Conservation (phyloP, 1,284 basidiomycete species). For the Cryptococcus sp. region DNA sequence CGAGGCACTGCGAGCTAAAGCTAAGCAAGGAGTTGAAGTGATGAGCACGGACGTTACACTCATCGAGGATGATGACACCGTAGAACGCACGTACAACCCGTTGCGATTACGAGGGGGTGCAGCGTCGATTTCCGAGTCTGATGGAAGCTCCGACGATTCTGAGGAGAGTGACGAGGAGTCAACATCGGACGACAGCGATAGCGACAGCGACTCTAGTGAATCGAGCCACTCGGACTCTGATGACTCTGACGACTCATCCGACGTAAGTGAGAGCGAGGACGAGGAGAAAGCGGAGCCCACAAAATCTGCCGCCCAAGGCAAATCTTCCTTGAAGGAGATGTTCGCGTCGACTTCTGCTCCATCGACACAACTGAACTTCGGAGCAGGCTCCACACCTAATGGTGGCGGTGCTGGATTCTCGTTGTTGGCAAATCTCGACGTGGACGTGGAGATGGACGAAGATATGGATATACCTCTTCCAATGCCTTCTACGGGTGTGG, state of each 20-base stretch:
- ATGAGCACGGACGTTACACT: too few relatives aligned
- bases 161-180: slow-evolving; percentile 22
- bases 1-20: too few relatives aligned
- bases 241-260: slow-evolving; percentile 22
- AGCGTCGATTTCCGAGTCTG: too few relatives aligned
- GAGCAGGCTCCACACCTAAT: slow-evolving; percentile 3
- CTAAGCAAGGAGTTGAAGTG: too few relatives aligned
- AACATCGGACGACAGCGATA: background rate
- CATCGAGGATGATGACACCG: too few relatives aligned
- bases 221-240: slow-evolving; percentile 8
- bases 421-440: slow-evolving; percentile 39
- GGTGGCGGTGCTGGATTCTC: slow-evolving; percentile 35
- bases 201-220: slow-evolving; percentile 3
- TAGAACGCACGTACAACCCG: too few relatives aligned
- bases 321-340: slow-evolving; percentile 37
- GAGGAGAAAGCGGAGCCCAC: slow-evolving; percentile 2
- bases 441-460: slow-evolving; percentile 50
- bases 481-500: slow-evolving; percentile 8
- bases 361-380: background rate
- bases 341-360: slow-evolving; percentile 30
- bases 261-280: slow-evolving; percentile 8
- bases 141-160: background rate
- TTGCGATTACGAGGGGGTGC: too few relatives aligned
- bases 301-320: background rate
- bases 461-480: slow-evolving; percentile 44